Percentiles rank a stretch among this genome's conserved stretches.
phyloP scores from a whole-genome alignment of 2,329 filamentous ascomycete genomes.

The Cryphonectria parasitica region DNA sequence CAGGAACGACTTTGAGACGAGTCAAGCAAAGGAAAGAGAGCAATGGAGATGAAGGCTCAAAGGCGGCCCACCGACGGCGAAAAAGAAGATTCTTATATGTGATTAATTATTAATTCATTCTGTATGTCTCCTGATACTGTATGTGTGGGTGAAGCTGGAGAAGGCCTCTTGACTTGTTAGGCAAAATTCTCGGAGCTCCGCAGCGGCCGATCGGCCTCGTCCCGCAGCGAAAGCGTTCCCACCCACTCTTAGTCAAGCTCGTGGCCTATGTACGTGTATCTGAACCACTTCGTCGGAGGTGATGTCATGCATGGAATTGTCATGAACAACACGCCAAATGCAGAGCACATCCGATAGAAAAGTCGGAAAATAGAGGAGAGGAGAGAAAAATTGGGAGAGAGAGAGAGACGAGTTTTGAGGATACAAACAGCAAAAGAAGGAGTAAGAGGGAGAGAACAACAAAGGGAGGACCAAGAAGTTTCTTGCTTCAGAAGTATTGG shows the following conservation, averaged over 20 bases:
- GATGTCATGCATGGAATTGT: not conserved
- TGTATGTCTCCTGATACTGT: not conserved
- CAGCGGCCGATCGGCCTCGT: conserved; percentile 6
- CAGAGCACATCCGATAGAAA: not conserved
- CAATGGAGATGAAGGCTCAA: not conserved
- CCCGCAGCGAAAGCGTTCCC: not conserved
- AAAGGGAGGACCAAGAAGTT: not conserved
- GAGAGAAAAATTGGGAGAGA: not conserved
- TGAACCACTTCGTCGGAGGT: not conserved
- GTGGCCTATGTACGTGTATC: not conserved
- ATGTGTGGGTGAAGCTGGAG: not conserved
- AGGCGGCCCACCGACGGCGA: not conserved
- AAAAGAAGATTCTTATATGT: not conserved
- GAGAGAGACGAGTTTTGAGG: not conserved
- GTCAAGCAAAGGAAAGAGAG: not conserved
- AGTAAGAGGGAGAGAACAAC: no score
- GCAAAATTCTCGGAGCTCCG: conserved; percentile 2
- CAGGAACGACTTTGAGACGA: not conserved
- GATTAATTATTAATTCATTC: not conserved
- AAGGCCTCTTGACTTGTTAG: not conserved
- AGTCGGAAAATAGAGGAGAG: not conserved
- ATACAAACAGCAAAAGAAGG: no score
- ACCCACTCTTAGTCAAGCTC: not conserved
- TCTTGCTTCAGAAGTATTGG: not conserved
- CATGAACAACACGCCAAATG: not conserved